Evolutionary conservation across 441 rosid species (phyloP).

Genomic region (Pelargonium fulgidum): DNA sequence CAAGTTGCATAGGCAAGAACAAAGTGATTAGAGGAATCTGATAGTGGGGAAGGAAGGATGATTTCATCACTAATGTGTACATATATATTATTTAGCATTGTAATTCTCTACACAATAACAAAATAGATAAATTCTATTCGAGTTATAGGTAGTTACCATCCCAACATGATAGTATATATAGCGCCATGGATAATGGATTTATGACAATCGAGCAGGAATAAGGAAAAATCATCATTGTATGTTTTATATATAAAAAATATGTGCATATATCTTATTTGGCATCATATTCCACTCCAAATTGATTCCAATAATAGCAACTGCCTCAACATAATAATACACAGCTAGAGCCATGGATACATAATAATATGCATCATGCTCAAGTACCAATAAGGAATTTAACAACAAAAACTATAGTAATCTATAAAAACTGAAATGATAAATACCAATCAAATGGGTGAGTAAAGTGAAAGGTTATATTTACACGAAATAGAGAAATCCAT

Average conservation of each 20-base stretch:
- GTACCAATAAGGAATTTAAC: neutral
- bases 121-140: no score
- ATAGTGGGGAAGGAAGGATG: no score
- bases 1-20: no score
- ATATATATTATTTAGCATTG: no score
- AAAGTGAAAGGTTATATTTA: neutral
- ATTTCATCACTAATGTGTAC: no score
- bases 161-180: neutral
- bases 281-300: no score
- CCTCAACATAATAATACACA: neutral
- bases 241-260: neutral
- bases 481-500: constrained; percentile 13
- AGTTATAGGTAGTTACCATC: neutral
- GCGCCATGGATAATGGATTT: neutral
- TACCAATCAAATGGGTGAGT: neutral
- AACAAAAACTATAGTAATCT: neutral
- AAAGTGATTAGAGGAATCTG: no score
- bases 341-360: neutral
- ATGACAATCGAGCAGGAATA: neutral
- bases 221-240: neutral
- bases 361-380: no score
- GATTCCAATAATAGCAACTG: neutral
- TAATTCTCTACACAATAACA: no score
- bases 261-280: neutral
- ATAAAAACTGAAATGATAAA: neutral